phyloP scores from a whole-genome alignment of 176 grass and related monocot genomes.

The Musa troglodytarum region DNA sequence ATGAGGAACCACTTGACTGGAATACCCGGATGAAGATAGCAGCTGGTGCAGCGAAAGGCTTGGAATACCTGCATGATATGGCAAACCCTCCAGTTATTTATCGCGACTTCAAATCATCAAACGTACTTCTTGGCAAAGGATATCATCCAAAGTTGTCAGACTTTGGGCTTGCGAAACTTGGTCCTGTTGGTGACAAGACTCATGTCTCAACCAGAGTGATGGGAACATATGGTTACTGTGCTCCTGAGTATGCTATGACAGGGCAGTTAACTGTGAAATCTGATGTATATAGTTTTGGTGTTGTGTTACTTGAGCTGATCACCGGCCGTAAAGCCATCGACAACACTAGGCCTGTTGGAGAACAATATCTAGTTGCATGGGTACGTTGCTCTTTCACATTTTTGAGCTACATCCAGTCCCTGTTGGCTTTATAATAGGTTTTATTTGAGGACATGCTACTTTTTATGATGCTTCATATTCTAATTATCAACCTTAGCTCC shows the following conservation, averaged over 20 bases:
- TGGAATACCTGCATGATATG: constrained; percentile 92
- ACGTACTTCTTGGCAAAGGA: constrained; percentile 81
- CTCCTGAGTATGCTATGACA: constrained; percentile 99
- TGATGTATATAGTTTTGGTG: constrained; percentile 98
- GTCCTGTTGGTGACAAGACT: constrained; percentile 94
- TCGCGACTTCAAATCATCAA: constrained; percentile 96
- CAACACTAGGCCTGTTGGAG: constrained; percentile 46
- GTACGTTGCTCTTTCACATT: constrained; percentile 28
- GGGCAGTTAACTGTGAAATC: constrained; percentile 93
- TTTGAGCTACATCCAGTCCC: background rate
- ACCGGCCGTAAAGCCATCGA: constrained; percentile 91
- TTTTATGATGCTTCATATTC: background rate
- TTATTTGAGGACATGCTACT: background rate
- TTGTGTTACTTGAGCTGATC: constrained; percentile 95
- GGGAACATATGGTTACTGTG: constrained; percentile 98
- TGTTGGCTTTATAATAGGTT: background rate
- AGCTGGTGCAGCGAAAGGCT: constrained; percentile 77
- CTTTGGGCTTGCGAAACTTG: constrained; percentile 98
- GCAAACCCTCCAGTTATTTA: constrained; percentile 95
- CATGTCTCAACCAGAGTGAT: constrained; percentile 96
- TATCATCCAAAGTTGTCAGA: constrained; percentile 89
- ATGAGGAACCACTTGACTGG: constrained; percentile 83
- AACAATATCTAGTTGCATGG: constrained; percentile 93
- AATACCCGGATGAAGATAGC: constrained; percentile 95
- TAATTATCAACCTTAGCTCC: too few relatives aligned